These are phyloP conservation scores for Lyophyllum shimeji DNA, from an alignment of 768 basidiomycete genomes.

Conservation along the genomic window DNA sequence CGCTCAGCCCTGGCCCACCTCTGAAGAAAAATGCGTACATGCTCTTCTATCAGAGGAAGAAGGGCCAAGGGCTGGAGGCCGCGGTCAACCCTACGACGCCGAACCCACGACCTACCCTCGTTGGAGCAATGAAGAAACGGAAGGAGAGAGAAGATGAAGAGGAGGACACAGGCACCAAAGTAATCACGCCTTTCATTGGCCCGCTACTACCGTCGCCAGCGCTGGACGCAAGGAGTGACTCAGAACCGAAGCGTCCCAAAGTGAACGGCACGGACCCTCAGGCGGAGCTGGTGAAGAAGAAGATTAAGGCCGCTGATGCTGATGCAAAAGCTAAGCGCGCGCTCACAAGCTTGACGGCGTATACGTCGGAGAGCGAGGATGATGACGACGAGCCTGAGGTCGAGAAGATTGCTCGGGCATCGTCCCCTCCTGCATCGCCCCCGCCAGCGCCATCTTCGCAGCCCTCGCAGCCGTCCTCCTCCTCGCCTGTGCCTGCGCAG, in stretches of 20 bases:
- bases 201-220: conserved; percentile 58
- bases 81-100: conserved; percentile 41
- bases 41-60: conserved; percentile 85
- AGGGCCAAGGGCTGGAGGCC: conserved; percentile 71
- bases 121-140: conserved; percentile 52
- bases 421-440: conserved; percentile 7
- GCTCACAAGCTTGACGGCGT: conserved; percentile 23
- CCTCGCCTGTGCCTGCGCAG: conserved; percentile 31
- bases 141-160: conserved; percentile 37
- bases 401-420: conserved; percentile 16
- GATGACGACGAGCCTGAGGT: conserved; percentile 16
- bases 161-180: conserved; percentile 51
- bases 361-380: conserved; percentile 29
- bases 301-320: conserved; percentile 43
- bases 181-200: conserved; percentile 58
- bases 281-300: conserved; percentile 50
- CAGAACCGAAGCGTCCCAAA: conserved; percentile 25
- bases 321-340: conserved; percentile 26
- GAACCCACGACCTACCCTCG: conserved; percentile 36
- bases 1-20: conserved; percentile 41
- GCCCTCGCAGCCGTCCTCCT: conserved; percentile 26
- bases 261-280: conserved; percentile 45
- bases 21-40: conserved; percentile 85
- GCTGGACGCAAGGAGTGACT: conserved; percentile 20
- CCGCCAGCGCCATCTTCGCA: conserved; percentile 27